Evolutionary conservation across 768 basidiomycete genomes (phyloP).

Genomic region (Pulveroboletus sp.): DNA sequence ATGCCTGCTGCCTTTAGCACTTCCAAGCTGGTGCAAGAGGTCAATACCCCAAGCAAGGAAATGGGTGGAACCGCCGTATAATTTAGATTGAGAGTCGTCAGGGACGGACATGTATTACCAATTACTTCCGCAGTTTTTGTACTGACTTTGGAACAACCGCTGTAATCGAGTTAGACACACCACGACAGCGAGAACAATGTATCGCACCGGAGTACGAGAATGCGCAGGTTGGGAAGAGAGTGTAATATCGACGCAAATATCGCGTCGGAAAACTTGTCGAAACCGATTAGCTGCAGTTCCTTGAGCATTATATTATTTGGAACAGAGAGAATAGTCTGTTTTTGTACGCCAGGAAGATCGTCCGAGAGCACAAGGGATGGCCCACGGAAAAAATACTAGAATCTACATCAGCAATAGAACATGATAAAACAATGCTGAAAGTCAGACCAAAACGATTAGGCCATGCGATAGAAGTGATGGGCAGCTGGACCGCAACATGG

Average conservation of each 20-base stretch:
- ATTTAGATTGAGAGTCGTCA: constrained; percentile 55
- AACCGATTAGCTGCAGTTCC: constrained; percentile 50
- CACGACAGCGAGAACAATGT: neutral
- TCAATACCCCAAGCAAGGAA: constrained; percentile 42
- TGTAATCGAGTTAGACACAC: constrained; percentile 29
- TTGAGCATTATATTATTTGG: constrained; percentile 31
- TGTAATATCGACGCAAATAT: constrained; percentile 50
- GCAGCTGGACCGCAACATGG: constrained; percentile 46
- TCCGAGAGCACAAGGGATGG: constrained; percentile 44
- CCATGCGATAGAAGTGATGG: constrained; percentile 53
- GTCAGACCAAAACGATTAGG: constrained; percentile 56
- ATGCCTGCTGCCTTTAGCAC: constrained; percentile 64
- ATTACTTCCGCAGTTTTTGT: constrained; percentile 44
- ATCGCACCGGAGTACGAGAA: constrained; percentile 54
- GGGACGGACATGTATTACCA: constrained; percentile 39
- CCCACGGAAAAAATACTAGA: constrained; percentile 60
- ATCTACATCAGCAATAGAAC: neutral
- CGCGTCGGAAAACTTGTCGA: constrained; percentile 50
- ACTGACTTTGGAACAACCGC: constrained; percentile 60
- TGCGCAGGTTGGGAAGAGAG: constrained; percentile 41
- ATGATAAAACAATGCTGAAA: neutral
- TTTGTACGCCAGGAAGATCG: constrained; percentile 51
- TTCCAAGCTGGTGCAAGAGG: constrained; percentile 41
- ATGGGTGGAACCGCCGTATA: constrained; percentile 54
- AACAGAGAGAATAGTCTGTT: constrained; percentile 48